Conservation (phyloP, 257 asterid species). For the Solanum verrucosum region DNA sequence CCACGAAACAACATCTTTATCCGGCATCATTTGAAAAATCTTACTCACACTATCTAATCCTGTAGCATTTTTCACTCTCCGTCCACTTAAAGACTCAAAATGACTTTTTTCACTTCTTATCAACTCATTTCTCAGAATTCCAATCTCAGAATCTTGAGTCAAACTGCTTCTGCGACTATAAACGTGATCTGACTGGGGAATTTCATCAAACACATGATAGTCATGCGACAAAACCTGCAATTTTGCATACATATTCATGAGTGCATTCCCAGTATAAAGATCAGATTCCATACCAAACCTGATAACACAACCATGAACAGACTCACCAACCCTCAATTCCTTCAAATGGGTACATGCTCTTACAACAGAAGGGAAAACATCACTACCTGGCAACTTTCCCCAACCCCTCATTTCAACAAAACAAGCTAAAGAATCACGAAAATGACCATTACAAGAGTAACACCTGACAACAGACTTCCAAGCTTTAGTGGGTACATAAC, state of each 20-base stretch:
- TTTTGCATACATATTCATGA: slow-evolving; percentile 83
- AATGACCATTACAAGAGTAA: slow-evolving; percentile 45
- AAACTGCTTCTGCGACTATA: background rate
- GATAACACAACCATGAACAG: slow-evolving; percentile 61
- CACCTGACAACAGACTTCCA: slow-evolving; percentile 79
- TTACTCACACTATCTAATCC: slow-evolving; percentile 39
- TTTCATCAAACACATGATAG: slow-evolving; percentile 30
- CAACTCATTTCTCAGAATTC: background rate
- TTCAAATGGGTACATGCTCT: slow-evolving; percentile 57
- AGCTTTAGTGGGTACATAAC: slow-evolving; percentile 47
- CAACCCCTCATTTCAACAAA: slow-evolving; percentile 57
- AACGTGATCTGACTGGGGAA: slow-evolving; percentile 17
- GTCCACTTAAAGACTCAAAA: background rate
- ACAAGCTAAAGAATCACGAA: slow-evolving; percentile 36
- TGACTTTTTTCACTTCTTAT: background rate
- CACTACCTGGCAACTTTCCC: slow-evolving; percentile 60
- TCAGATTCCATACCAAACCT: slow-evolving; percentile 59
- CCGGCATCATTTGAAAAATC: slow-evolving; percentile 66
- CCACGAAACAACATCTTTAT: slow-evolving; percentile 79
- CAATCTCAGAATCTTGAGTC: slow-evolving; percentile 2
- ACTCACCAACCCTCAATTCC: slow-evolving; percentile 61
- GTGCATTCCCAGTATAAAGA: slow-evolving; percentile 78
- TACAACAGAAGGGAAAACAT: slow-evolving; percentile 74
- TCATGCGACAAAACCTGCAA: slow-evolving; percentile 30
- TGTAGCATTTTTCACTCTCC: slow-evolving; percentile 17